Conservation (phyloP, 2,329 filamentous ascomycete genomes). For the Phyllachora maydis region DNA sequence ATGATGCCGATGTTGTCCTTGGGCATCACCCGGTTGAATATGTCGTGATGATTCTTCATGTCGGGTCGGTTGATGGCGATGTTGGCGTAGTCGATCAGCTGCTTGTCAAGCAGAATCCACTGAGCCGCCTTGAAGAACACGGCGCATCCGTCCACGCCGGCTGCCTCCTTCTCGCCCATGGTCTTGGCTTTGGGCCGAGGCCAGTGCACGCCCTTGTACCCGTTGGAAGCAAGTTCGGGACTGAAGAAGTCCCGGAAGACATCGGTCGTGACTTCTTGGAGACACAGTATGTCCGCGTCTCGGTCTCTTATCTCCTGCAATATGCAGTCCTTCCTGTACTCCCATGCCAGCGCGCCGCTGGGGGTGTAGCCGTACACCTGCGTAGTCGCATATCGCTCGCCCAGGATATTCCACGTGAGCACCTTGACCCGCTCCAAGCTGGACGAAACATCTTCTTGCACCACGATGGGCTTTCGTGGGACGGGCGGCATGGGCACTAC, state of each 20-base stretch:
- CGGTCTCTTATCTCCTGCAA: slow-evolving; percentile 61
- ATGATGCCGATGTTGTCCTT: slow-evolving; percentile 92
- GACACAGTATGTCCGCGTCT: slow-evolving; percentile 73
- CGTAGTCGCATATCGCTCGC: slow-evolving; percentile 77
- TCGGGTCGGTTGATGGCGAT: slow-evolving; percentile 88
- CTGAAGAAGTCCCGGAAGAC: slow-evolving; percentile 85
- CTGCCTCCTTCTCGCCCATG: slow-evolving; percentile 76
- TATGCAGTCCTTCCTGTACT: slow-evolving; percentile 66
- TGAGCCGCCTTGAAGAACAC: slow-evolving; percentile 95
- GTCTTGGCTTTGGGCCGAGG: slow-evolving; percentile 79
- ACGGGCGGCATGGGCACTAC: slow-evolving; percentile 61
- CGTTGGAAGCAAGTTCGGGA: slow-evolving; percentile 63
- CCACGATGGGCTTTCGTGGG: slow-evolving; percentile 57
- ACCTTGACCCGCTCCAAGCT: slow-evolving; percentile 57
- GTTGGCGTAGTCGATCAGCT: slow-evolving; percentile 77
- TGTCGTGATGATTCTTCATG: slow-evolving; percentile 93
- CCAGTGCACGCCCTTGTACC: slow-evolving; percentile 90
- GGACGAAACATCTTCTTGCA: slow-evolving; percentile 43
- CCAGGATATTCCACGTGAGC: slow-evolving; percentile 88
- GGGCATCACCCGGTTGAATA: slow-evolving; percentile 97
- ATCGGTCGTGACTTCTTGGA: slow-evolving; percentile 86
- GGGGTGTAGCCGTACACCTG: slow-evolving; percentile 82
- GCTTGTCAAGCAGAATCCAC: slow-evolving; percentile 84
- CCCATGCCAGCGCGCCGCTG: slow-evolving; percentile 63
- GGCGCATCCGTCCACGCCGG: slow-evolving; percentile 84